Evolutionary conservation across 257 asterid species (phyloP), one percentile per base, ranked within the genome.

Genomic region (Striga asiatica): DNA sequence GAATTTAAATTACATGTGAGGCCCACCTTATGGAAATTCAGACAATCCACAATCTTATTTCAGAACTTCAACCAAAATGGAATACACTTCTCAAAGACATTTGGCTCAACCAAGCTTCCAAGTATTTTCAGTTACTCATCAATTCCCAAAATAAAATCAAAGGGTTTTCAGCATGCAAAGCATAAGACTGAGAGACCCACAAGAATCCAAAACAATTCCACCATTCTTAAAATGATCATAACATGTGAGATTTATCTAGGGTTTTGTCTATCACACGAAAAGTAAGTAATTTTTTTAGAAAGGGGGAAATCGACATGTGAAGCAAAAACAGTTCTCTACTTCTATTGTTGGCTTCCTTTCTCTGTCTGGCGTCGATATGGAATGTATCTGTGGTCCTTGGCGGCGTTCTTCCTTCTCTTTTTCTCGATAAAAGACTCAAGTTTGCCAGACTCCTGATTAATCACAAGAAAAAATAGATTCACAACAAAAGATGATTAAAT

Each of bases 351-450:
- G 58, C 51, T 49, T 59, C 56, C 69, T 62, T 75, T 58, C 34
- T 66, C 78, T 0, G 65, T 48, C 4, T 91, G 68, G 65, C 83
- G 93, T 48, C 93, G 83, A 74, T 92, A 92, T 19, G 97, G 99
- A 63, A 92, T 65, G 58, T 58, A 88, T 59, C 91, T 69, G 69
- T 81, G 97, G 67, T 92, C 97, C 78, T 92, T 88, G 2, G 94
- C 68, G 51, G 95, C 93, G 61, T 92, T 92, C 67, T 76, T 92
- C 77, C 69, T 78, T 34, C 97, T 76, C 82, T 65, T 84, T 64
- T 81, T 92, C 82, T 88, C 94, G 0, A 88, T 79, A 64, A 71
- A 92, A 1, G 97, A 52, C 64, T 92, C 95, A 3, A 88, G 79
- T 77, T 92, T 88, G 24, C 95, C 95, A 37, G 87, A 61, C 18